phyloP scores from a whole-genome alignment of 495 filamentous ascomycete genomes.

The Hypoxylon fuscum region DNA sequence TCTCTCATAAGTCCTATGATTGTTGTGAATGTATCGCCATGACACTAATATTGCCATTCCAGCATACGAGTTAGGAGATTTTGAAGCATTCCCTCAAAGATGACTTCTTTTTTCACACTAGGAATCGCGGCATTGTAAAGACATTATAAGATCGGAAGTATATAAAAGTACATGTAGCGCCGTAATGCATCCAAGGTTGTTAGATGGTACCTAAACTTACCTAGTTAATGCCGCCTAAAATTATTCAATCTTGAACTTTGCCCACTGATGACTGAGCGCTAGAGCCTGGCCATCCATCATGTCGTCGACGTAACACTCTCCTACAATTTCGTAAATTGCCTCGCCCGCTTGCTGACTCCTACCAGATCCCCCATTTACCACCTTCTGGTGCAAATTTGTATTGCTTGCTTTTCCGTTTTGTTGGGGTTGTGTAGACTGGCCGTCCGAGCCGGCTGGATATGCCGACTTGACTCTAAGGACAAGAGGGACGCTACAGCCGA shows the following conservation, averaged over 20 bases:
- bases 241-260: not conserved
- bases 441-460: not conserved
- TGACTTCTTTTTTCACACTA: no score
- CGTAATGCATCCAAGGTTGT: no score
- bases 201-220: no score
- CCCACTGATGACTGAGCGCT: not conserved
- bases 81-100: no score
- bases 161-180: no score
- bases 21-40: not conserved
- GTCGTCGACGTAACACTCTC: constrained; percentile 43
- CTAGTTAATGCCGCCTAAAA: not conserved
- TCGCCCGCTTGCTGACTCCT: not conserved
- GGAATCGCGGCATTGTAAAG: no score
- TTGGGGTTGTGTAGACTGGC: not conserved
- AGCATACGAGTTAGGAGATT: not conserved
- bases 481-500: constrained; percentile 34
- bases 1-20: not conserved
- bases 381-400: no score
- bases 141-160: no score
- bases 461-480: constrained; percentile 21
- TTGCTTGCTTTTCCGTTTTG: not conserved
- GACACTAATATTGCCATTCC: not conserved
- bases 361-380: no score
- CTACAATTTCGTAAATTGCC: constrained; percentile 22
- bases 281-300: constrained; percentile 42